phyloP scores from a whole-genome alignment of 176 grass and related monocot genomes.

The Aegilops longissima region DNA sequence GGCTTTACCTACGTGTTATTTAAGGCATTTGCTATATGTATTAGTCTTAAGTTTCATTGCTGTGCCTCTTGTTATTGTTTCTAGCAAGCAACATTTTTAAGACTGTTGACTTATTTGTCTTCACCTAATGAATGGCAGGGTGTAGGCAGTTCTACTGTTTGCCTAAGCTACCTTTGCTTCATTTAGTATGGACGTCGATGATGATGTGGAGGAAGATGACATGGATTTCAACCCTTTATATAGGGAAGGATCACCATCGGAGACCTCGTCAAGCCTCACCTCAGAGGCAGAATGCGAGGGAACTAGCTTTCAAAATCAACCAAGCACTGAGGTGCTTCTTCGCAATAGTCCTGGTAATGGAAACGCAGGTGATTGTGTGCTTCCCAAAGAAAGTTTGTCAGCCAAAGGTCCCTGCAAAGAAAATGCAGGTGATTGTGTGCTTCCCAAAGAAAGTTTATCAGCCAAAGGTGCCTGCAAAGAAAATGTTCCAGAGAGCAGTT shows the following conservation, averaged over 20 bases:
- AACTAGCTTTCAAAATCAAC: conserved; percentile 33
- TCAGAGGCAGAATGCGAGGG: conserved; percentile 58
- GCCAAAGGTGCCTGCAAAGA: conserved; percentile 10
- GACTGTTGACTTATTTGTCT: conserved; percentile 2
- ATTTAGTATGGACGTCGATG: conserved; percentile 67
- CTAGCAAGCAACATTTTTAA: not conserved
- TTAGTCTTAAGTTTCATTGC: not conserved
- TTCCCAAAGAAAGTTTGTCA: conserved; percentile 19
- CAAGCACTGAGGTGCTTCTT: conserved; percentile 5
- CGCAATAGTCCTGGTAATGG: conserved; percentile 11
- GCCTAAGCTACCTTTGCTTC: not conserved
- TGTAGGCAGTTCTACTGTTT: conserved; percentile 19
- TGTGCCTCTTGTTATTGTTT: not conserved
- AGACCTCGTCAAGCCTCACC: conserved; percentile 77
- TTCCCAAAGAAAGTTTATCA: conserved; percentile 20
- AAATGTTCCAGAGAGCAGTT: conserved; percentile 14
- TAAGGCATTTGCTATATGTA: not conserved
- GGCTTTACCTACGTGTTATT: not conserved
- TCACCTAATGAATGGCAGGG: conserved; percentile 24
- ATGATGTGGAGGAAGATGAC: conserved; percentile 83
- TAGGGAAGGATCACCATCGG: conserved; percentile 67
- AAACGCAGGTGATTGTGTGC: conserved; percentile 15
- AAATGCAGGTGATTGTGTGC: conserved; percentile 14
- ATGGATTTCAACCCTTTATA: conserved; percentile 79
- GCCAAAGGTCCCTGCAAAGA: conserved; percentile 16